Percentiles rank a stretch among this genome's conserved stretches.
phyloP scores from a whole-genome alignment of 169 alveolate genomes.

The Perkinsus chesapeaki region DNA sequence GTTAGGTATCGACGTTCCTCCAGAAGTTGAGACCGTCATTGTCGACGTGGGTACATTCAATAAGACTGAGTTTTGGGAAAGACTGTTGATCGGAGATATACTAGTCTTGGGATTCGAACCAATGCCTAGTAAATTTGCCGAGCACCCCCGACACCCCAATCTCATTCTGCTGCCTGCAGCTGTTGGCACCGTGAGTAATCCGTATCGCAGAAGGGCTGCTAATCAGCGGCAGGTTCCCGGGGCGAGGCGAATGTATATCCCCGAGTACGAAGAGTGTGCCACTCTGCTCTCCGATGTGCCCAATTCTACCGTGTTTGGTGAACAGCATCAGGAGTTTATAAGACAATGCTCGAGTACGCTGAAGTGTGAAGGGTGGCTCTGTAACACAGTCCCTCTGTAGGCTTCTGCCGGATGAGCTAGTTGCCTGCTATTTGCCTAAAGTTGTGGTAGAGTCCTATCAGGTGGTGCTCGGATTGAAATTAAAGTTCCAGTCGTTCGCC shows the following conservation, averaged over 20 bases:
- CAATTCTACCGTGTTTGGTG: neutral
- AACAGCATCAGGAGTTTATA: neutral
- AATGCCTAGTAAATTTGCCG: neutral
- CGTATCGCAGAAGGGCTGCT: neutral
- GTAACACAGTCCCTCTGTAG: too few relatives aligned
- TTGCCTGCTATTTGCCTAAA: neutral
- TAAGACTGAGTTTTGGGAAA: neutral
- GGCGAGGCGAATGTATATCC: neutral
- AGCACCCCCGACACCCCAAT: neutral
- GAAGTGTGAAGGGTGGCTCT: too few relatives aligned
- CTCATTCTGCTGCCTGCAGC: neutral
- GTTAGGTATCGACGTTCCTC: neutral
- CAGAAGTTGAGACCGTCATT: neutral
- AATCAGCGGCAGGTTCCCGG: neutral
- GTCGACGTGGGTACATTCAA: neutral
- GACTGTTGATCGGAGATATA: neutral
- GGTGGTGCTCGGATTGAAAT: neutral
- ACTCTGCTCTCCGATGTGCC: neutral
- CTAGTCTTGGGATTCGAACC: neutral
- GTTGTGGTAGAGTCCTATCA: neutral
- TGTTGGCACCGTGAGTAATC: neutral
- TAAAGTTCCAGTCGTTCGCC: neutral
- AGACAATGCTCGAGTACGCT: neutral
- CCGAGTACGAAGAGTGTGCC: neutral
- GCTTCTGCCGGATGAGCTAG: too few relatives aligned